Evolutionary conservation across 371 early-diverging fungal genomes (phyloP), one percentile per base, ranked within the genome.

Genomic region (Mucor lusitanicus): DNA sequence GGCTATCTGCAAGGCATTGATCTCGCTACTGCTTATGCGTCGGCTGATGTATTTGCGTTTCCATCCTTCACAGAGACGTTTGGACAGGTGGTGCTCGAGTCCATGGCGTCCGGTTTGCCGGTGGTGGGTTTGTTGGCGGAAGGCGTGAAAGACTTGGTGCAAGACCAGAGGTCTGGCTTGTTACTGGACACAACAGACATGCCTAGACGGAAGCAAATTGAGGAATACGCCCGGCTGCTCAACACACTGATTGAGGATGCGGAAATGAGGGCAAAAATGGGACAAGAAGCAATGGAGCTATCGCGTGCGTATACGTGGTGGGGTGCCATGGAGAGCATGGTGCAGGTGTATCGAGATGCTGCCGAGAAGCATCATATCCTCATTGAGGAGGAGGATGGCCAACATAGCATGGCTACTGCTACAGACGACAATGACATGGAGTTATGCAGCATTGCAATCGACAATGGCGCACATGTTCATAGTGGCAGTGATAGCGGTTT

Each of bases 21-120:
- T 3, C 59, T 84, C 11, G 74, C 78, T 15, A 56, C 73, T 19
- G 79, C 79, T 0, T 84, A 76, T 70, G 81, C 82, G 0, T 84
- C 84, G 2, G 80, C 84, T n/a, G 84, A 84, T 65, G 44, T 84
- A 3, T 84, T 84, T 77, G 77, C 77, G 0, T 84, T 84, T 33
- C 79, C 84, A 19, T 81, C 81, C 3, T 46, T 59, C 3, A 81
- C 81, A 8, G 84, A 84, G 28, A 84, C 84, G 15, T 84, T 81
- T 73, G 84, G 84, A 12, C 81, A 84, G 35, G 82, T 84, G 0
- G 80, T 84, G 0, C 44, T 84, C 55, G 82, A 84, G 28, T 65
- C 78, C 13, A 79, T 84, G 81, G 78, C 81, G 3, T 84, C 84
- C 3, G 78, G 76, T 9, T 40, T 84, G 17, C 79, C 84, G 1